Base-by-base conservation (phyloP, 106 monocot genomes). In the Gastrodia elata region DNA sequence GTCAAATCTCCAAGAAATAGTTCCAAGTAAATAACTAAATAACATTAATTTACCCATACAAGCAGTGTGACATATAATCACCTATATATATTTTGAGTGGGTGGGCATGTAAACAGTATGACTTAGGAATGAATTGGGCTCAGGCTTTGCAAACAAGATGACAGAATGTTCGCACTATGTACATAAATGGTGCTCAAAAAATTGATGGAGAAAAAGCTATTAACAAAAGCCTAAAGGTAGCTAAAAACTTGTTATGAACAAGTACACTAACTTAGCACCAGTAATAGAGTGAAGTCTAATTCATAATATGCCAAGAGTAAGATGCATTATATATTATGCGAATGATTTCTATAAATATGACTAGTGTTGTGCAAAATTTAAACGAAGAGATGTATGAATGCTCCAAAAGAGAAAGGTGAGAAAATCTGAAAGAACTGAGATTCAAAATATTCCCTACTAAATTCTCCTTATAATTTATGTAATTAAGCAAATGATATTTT, bases 61-160 rank as follows among this genome's bases (percentile, higher is more conserved):
- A 67, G 67, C 5, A n/a, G n/a, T n/a, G n/a, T n/a, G n/a, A n/a
- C n/a, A 67, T 20, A 67, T 18, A 67, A 67, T 67, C 30, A 61
- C 32, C 10, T 30, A 11, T 32, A 61, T 32, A 61, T 61, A 8
- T 14, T 61, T 61, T 32, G 3, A 61, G 27, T 32, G 28, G 61
- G 30, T 32, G 28, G 13, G 61, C 32, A 32, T 14, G 14, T 61
- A 55, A 6, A 20, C 11, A 42, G 42, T 42, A 55, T 22, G 30
- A 13, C 11, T 32, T 61, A 61, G 30, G 11, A 2, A 30, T 28
- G 11, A 30, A 22, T 61, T 30, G 61, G 30, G 30, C 61, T 61
- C 30, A 61, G 26, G 61, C 26, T 61, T 61, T 61, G 13, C 0
- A 61, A 61, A 11, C 61, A 32, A 14, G 13, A 61, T n/a, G n/a